Percentiles rank a stretch among this genome's conserved stretches.
Evolutionary conservation across 192 early-diverging fungal genomes (phyloP).

Genomic region (Nowakowskiella sp.): DNA sequence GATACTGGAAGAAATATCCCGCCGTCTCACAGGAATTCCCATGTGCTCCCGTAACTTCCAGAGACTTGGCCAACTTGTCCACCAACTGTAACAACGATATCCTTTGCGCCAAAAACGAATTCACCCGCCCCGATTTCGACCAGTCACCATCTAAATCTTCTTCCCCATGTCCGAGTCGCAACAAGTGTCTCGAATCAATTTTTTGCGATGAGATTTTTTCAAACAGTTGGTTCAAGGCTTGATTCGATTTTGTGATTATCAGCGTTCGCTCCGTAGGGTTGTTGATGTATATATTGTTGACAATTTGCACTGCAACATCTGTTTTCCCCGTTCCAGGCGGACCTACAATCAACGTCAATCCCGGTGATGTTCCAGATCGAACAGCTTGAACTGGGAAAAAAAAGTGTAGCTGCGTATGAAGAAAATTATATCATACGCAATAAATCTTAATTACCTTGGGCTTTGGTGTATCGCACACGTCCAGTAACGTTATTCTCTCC

Average conservation of each 20-base stretch:
- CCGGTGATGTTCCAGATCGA: constrained; percentile 70
- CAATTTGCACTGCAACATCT: constrained; percentile 93
- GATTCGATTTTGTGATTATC: constrained; percentile 92
- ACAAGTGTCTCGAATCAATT: constrained; percentile 87
- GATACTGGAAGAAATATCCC: constrained; percentile 74
- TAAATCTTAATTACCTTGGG: constrained; percentile 48
- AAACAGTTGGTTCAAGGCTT: constrained; percentile 98
- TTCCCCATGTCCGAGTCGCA: constrained; percentile 91
- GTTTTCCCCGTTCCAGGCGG: constrained; percentile 99
- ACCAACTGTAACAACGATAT: constrained; percentile 65
- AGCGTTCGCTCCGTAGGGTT: constrained; percentile 82
- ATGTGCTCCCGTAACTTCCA: constrained; percentile 75
- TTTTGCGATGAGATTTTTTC: constrained; percentile 88
- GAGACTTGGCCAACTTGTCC: constrained; percentile 62
- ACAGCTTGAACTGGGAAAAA: constrained; percentile 65
- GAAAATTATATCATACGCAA: constrained; percentile 3
- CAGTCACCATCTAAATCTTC: constrained; percentile 78
- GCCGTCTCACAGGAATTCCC: constrained; percentile 90
- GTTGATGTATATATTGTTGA: constrained; percentile 91
- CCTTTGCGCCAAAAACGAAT: constrained; percentile 83
- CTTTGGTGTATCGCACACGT: constrained; percentile 82
- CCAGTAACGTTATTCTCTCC: constrained; percentile 60
- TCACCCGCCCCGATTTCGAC: constrained; percentile 89
- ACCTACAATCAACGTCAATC: constrained; percentile 89
- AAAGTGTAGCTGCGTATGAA: background rate